Conservation (phyloP, 108 stramenopile species). For the Nitzschia putrida region DNA sequence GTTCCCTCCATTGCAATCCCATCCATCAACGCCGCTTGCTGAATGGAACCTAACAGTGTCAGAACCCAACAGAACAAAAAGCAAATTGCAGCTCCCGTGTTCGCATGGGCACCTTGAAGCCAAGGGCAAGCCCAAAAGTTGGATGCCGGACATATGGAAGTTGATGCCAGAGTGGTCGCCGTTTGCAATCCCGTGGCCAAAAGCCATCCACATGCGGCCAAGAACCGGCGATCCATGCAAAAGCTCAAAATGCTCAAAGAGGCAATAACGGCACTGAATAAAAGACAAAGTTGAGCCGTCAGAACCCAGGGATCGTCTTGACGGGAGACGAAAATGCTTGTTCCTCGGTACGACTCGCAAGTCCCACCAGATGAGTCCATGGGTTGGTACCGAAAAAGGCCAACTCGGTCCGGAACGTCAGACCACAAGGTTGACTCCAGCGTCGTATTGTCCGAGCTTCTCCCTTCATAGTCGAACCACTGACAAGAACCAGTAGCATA, state of each 20-base stretch:
- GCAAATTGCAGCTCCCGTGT: constrained; percentile 10
- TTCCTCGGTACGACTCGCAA: neutral
- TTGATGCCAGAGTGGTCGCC: constrained; percentile 5
- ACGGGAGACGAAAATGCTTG: constrained; percentile 1
- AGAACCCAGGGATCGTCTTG: constrained; percentile 8
- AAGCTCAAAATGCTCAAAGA: neutral
- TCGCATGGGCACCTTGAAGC: constrained; percentile 22
- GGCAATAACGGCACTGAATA: neutral
- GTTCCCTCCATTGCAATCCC: neutral
- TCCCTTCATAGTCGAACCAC: constrained; percentile 4
- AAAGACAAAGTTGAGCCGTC: constrained; percentile 8
- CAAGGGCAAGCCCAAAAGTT: constrained; percentile 21
- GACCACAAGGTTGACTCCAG: neutral
- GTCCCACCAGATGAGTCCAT: neutral
- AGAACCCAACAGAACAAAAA: constrained; percentile 16
- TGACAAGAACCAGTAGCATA: constrained; percentile 10
- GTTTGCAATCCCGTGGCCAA: constrained; percentile 21
- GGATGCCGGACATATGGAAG: neutral
- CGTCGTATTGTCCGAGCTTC: neutral
- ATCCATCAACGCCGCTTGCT: neutral
- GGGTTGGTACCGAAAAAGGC: constrained; percentile 9
- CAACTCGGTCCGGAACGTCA: constrained; percentile 2
- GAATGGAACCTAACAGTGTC: constrained; percentile 1
- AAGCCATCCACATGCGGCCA: constrained; percentile 1
- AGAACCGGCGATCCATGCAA: neutral